Evolutionary conservation across 2,329 filamentous ascomycete genomes (phyloP).

Genomic region (Talaromyces sp.): DNA sequence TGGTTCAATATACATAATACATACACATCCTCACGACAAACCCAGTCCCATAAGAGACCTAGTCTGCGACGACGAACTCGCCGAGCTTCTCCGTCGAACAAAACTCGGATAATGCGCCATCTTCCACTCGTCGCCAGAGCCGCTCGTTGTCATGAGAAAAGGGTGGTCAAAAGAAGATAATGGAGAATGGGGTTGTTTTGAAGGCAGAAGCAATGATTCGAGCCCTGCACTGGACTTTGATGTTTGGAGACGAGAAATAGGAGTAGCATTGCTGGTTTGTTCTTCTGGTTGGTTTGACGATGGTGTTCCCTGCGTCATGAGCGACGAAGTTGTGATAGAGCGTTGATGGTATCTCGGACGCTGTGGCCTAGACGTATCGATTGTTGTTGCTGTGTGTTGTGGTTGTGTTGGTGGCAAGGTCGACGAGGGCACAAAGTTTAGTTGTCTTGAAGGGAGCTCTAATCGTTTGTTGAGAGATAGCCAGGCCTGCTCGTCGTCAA

Average conservation of each 20-base stretch:
- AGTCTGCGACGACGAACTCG: slow-evolving; percentile 4
- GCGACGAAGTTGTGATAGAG: slow-evolving; percentile 27
- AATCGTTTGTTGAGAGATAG: slow-evolving; percentile 31
- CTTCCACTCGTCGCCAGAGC: slow-evolving; percentile 7
- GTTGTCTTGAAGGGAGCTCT: slow-evolving; percentile 26
- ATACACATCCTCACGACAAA: not conserved
- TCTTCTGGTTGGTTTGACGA: slow-evolving; percentile 7
- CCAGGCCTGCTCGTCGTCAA: slow-evolving; percentile 32
- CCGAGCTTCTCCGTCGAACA: slow-evolving; percentile 6
- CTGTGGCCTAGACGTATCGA: not conserved
- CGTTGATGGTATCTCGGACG: slow-evolving; percentile 24
- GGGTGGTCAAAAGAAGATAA: slow-evolving; percentile 4
- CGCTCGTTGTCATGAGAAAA: slow-evolving; percentile 7
- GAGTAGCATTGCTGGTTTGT: slow-evolving; percentile 12
- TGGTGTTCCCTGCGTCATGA: slow-evolving; percentile 11
- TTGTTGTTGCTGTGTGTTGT: slow-evolving; percentile 7
- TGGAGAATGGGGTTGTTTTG: slow-evolving; percentile 15
- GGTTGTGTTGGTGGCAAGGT: slow-evolving; percentile 2
- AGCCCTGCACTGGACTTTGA: slow-evolving; percentile 13
- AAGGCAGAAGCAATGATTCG: slow-evolving; percentile 8
- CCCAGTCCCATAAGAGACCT: slow-evolving; percentile 5
- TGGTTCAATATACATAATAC: not conserved
- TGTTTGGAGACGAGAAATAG: slow-evolving; percentile 12
- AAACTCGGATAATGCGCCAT: slow-evolving; percentile 7
- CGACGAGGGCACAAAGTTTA: slow-evolving; percentile 13